Evolutionary conservation across 1,139 yeast species (phyloP).

Genomic region (Scheffersomyces segobiensis): DNA sequence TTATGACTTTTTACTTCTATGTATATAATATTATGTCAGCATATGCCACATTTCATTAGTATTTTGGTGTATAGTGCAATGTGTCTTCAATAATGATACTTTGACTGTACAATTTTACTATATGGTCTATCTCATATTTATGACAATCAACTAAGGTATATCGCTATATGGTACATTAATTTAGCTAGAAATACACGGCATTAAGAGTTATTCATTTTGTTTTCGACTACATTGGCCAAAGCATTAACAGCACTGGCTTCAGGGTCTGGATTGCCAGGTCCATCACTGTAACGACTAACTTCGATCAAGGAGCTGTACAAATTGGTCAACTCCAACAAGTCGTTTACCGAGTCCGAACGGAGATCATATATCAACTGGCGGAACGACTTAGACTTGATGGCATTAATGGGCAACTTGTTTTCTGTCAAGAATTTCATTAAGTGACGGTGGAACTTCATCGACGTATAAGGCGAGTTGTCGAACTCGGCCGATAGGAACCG

Average conservation of each 20-base stretch:
- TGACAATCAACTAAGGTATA: background rate
- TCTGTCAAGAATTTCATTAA: conserved; percentile 52
- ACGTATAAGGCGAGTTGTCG: conserved; percentile 46
- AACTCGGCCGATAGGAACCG: conserved; percentile 34
- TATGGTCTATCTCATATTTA: background rate
- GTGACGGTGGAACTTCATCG: conserved; percentile 52
- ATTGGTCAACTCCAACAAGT: conserved; percentile 47
- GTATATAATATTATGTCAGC: background rate
- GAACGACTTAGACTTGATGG: conserved; percentile 52
- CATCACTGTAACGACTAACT: conserved; percentile 29
- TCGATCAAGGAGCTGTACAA: conserved; percentile 49
- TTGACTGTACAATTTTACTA: too few species aligned
- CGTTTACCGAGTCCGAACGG: conserved; percentile 48
- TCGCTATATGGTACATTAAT: background rate
- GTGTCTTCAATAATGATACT: too few species aligned
- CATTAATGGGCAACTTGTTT: conserved; percentile 49
- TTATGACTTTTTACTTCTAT: background rate
- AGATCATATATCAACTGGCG: conserved; percentile 53
- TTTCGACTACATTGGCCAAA: conserved; percentile 15
- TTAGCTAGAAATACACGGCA: background rate
- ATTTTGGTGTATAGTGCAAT: too few species aligned
- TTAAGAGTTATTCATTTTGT: conserved; percentile 4
- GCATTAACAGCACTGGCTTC: conserved; percentile 16
- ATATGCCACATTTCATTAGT: background rate
- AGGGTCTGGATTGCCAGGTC: conserved; percentile 5